Evolutionary conservation across 768 basidiomycete genomes (phyloP).

Genomic region (Sporobolomyces phaffii): DNA sequence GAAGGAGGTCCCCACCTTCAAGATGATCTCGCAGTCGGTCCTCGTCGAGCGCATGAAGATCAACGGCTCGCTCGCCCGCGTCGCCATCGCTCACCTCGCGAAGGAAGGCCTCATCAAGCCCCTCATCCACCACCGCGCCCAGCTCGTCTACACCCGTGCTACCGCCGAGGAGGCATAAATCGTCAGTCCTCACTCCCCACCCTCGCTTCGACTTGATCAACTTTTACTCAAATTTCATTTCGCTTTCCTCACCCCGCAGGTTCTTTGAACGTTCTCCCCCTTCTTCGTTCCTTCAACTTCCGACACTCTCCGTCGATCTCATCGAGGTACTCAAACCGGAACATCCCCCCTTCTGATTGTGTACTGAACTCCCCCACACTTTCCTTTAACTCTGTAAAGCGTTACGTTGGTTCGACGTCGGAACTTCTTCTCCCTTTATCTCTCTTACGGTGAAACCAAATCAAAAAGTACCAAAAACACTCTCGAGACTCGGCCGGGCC

Average conservation of each 20-base stretch:
- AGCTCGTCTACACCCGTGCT: slow-evolving; percentile 72
- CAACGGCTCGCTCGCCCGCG: slow-evolving; percentile 79
- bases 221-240: too few species aligned
- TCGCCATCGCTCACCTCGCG: slow-evolving; percentile 76
- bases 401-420: too few species aligned
- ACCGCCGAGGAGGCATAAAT: slow-evolving; percentile 32
- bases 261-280: neutral
- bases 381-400: too few species aligned
- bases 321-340: too few species aligned
- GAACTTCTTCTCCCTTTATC: neutral
- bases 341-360: too few species aligned
- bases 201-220: too few species aligned
- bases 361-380: neutral
- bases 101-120: slow-evolving; percentile 90
- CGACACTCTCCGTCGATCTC: too few species aligned
- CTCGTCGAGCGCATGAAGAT: slow-evolving; percentile 98
- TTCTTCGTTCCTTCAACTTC: neutral
- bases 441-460: neutral
- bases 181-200: too few species aligned
- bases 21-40: slow-evolving; percentile 94
- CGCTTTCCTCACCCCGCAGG: neutral
- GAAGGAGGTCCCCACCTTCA: slow-evolving; percentile 98
- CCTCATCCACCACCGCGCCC: slow-evolving; percentile 89
- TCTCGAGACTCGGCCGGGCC: too few species aligned
- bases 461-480: too few species aligned